These are phyloP conservation scores for Lepiota brunneoincarnata DNA, from an alignment of 768 basidiomycete species.

Conservation along the genomic window DNA sequence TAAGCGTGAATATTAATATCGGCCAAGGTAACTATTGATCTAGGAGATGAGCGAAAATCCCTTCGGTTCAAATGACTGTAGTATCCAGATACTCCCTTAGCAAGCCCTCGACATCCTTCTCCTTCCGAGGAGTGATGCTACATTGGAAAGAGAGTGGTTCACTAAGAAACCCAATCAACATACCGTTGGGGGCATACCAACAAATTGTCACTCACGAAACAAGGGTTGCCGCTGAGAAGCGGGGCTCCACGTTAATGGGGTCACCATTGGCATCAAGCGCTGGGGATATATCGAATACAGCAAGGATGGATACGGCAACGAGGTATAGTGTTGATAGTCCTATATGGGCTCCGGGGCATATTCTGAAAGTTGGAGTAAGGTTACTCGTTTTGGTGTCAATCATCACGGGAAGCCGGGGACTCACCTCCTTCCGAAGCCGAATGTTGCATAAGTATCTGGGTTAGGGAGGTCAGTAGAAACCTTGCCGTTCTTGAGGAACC, in stretches of 20 bases:
- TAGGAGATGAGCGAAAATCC: too few species aligned
- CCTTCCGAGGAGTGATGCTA: background rate
- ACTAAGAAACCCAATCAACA: background rate
- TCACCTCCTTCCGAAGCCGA: conserved; percentile 31
- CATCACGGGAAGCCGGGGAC: background rate
- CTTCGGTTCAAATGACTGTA: background rate
- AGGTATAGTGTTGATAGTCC: conserved; percentile 1
- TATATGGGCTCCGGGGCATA: conserved; percentile 10
- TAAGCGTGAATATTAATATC: too few species aligned
- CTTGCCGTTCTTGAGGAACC: conserved; percentile 16
- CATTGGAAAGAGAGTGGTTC: background rate
- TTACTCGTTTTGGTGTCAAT: background rate
- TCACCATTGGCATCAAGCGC: conserved; percentile 1
- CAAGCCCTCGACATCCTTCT: background rate
- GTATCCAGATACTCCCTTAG: background rate
- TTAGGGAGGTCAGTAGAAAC: conserved; percentile 20
- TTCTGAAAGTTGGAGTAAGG: background rate
- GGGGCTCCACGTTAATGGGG: background rate
- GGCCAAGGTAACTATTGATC: too few species aligned
- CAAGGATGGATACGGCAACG: conserved; percentile 8
- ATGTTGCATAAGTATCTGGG: conserved; percentile 20
- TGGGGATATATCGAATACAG: conserved; percentile 17
- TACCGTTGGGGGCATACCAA: background rate
- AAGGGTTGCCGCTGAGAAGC: background rate
- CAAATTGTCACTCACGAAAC: conserved; percentile 3